A percentile compares a stretch with the other conserved stretches of the same genome.
Evolutionary conservation across 2,329 filamentous ascomycete species (phyloP).

Genomic region (Talaromyces albobiverticillius): DNA sequence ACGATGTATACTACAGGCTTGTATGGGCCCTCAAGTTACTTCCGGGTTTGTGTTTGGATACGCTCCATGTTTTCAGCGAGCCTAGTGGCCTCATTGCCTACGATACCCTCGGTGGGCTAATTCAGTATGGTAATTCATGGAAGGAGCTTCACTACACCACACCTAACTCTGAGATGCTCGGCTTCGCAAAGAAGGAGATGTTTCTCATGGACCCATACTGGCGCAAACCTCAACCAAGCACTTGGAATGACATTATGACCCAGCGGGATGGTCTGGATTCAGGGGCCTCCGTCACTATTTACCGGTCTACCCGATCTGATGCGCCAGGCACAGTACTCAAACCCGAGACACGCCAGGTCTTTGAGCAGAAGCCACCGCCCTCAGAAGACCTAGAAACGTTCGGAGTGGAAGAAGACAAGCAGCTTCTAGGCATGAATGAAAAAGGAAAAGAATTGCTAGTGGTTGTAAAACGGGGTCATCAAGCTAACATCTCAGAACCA

Average conservation of each 20-base stretch:
- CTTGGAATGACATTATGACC: constrained; percentile 16
- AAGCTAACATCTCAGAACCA: constrained; percentile 12
- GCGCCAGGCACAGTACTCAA: constrained; percentile 7
- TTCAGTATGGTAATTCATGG: constrained; percentile 20
- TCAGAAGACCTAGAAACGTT: constrained; percentile 9
- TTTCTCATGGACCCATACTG: neutral
- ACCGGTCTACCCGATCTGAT: constrained; percentile 15
- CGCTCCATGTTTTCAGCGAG: constrained; percentile 16
- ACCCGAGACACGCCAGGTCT: constrained; percentile 1
- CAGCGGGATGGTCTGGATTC: constrained; percentile 16
- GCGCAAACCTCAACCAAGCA: constrained; percentile 16
- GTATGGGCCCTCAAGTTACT: constrained; percentile 18
- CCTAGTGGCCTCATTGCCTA: constrained; percentile 11
- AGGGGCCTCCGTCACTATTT: constrained; percentile 17
- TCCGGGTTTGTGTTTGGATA: constrained; percentile 17
- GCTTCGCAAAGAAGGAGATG: constrained; percentile 6
- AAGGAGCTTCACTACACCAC: constrained; percentile 18
- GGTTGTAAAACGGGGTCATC: constrained; percentile 14
- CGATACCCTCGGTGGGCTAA: constrained; percentile 16
- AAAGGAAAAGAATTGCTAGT: constrained; percentile 11
- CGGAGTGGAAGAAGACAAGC: constrained; percentile 5
- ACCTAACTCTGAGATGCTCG: constrained; percentile 16
- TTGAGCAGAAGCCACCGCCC: constrained; percentile 6
- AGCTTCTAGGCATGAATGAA: constrained; percentile 1
- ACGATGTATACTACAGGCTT: constrained; percentile 16